These are phyloP conservation scores for Apiospora koreana DNA, from an alignment of 2,329 filamentous ascomycete genomes.

Conservation along the genomic window DNA sequence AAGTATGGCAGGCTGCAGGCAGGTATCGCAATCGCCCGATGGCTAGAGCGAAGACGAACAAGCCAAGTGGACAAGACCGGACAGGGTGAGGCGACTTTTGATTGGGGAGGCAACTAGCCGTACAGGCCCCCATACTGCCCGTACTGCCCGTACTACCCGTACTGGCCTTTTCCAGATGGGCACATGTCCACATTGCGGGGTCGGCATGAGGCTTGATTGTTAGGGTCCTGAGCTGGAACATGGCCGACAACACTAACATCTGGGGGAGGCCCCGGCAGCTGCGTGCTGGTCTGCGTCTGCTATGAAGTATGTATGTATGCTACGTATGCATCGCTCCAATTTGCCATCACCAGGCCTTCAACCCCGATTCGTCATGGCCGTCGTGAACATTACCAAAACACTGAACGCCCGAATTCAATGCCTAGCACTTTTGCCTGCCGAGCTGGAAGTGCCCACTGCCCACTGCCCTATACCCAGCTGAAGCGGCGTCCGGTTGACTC, in stretches of 20 bases:
- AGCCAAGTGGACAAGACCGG: no score
- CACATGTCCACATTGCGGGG: slow-evolving; percentile 3
- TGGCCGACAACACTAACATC: background rate
- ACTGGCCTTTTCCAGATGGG: background rate
- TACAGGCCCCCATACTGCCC: no score
- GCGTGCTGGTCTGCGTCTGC: background rate
- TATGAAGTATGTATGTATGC: background rate
- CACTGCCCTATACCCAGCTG: background rate
- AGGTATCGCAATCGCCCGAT: slow-evolving; percentile 4
- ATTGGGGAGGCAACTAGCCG: background rate
- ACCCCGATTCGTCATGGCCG: background rate
- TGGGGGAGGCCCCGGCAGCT: background rate
- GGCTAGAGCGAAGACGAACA: background rate
- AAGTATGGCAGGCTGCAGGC: background rate
- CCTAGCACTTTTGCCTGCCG: background rate
- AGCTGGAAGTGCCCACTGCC: no score
- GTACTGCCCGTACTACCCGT: no score
- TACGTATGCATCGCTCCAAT: background rate
- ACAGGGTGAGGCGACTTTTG: background rate
- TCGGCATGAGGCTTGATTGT: background rate
- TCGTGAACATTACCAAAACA: background rate
- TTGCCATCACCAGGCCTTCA: background rate
- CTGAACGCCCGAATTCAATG: background rate
- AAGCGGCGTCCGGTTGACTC: background rate
- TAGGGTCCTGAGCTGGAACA: background rate